Evolutionary conservation across 371 early-diverging fungal genomes (phyloP).

Genomic region (Mucor lusitanicus): DNA sequence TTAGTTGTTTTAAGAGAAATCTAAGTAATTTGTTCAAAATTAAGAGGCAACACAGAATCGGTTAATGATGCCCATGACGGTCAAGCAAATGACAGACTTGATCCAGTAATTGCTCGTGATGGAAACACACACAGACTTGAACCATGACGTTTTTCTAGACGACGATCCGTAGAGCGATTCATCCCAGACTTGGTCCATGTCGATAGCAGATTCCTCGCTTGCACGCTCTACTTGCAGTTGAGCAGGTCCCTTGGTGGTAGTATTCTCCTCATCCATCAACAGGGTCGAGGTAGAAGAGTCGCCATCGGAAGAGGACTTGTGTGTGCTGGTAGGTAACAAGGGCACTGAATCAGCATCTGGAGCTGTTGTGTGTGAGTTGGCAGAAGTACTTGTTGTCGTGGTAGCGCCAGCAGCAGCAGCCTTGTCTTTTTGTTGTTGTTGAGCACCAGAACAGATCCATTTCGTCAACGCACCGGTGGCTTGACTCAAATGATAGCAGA

Average conservation of each 20-base stretch:
- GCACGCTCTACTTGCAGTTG: constrained; percentile 14
- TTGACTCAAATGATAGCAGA: constrained; percentile 56
- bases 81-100: constrained; percentile 17
- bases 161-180: neutral
- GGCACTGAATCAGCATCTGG: constrained; percentile 12
- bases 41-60: constrained; percentile 20
- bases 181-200: neutral
- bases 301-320: neutral
- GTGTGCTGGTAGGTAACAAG: constrained; percentile 23
- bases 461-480: constrained; percentile 54
- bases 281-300: neutral
- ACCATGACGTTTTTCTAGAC: constrained; percentile 1
- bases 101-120: constrained; percentile 23
- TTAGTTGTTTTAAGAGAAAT: neutral
- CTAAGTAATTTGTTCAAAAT: neutral
- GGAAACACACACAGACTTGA: neutral
- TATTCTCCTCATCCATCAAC: neutral
- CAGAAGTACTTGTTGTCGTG: neutral
- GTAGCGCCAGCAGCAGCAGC: neutral
- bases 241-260: constrained; percentile 1
- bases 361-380: neutral
- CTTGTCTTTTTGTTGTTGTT: constrained; percentile 8
- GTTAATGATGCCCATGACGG: constrained; percentile 22
- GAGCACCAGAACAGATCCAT: constrained; percentile 36
- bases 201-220: constrained; percentile 22